A percentile compares a stretch with the other conserved stretches of the same genome.
Evolutionary conservation across 768 basidiomycete species (phyloP).

Genomic region (Xerocomus spinulosus): DNA sequence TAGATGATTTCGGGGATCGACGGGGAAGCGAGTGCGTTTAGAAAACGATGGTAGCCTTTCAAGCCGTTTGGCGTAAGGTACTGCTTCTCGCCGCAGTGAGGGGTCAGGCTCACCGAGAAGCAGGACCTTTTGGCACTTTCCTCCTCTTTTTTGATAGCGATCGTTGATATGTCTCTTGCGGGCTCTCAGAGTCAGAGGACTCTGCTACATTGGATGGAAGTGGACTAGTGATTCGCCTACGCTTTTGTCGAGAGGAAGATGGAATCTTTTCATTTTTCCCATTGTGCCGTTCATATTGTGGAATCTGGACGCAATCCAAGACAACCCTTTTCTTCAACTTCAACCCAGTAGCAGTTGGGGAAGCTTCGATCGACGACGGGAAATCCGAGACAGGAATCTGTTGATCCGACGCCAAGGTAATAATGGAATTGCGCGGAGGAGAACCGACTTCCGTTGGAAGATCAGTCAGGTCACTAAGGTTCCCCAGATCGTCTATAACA

Average conservation of each 20-base stretch:
- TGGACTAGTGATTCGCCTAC: conserved; percentile 9
- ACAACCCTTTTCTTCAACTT: conserved; percentile 13
- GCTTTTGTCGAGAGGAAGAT: conserved; percentile 9
- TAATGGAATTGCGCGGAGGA: conserved; percentile 5
- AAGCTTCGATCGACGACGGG: not conserved
- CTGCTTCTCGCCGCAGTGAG: conserved; percentile 29
- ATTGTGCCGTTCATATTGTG: conserved; percentile 10
- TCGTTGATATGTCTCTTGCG: not conserved
- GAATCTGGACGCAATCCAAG: conserved; percentile 23
- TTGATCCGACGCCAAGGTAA: not conserved
- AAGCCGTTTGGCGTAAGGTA: conserved; percentile 23
- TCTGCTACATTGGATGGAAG: not conserved
- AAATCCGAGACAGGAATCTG: not conserved
- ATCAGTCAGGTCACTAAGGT: conserved; percentile 29
- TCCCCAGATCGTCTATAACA: conserved; percentile 9
- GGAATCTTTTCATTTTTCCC: not conserved
- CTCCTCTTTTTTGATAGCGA: conserved; percentile 15
- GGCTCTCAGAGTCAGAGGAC: not conserved
- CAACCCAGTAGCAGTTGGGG: not conserved
- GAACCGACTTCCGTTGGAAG: conserved; percentile 22
- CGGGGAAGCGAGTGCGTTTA: not conserved
- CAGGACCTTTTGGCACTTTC: conserved; percentile 18
- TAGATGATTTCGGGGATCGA: not conserved
- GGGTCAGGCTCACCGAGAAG: conserved; percentile 30
- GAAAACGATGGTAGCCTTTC: conserved; percentile 17